phyloP scores from a whole-genome alignment of 2,329 filamentous ascomycete genomes.

The Chaetomium globosum region DNA sequence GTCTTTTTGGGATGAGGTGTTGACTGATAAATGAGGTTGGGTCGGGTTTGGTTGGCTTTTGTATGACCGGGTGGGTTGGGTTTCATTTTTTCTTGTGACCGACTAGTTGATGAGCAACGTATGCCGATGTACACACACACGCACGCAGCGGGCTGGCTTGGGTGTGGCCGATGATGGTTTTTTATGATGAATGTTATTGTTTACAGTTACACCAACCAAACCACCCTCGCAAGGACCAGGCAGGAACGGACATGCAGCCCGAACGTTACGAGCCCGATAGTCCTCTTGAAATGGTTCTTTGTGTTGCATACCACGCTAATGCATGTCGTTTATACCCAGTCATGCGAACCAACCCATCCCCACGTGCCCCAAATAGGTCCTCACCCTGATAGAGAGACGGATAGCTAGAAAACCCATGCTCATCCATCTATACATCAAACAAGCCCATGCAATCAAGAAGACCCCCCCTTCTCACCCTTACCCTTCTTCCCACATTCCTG shows the following conservation, averaged over 20 bases:
- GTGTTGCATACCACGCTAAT: neutral
- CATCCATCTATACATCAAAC: no score
- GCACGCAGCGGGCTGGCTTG: neutral
- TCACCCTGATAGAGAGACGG: neutral
- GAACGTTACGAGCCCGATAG: no score
- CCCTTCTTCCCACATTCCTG: neutral
- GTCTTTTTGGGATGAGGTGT: neutral
- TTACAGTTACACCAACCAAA: neutral
- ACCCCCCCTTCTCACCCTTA: conserved; percentile 1
- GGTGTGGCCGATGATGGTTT: conserved; percentile 2
- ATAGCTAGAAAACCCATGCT: neutral
- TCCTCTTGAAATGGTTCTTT: neutral
- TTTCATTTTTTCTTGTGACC: neutral
- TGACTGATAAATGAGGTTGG: neutral
- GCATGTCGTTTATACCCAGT: neutral
- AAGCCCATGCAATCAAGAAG: no score
- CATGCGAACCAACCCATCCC: no score
- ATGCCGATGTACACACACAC: neutral
- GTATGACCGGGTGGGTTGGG: conserved; percentile 1
- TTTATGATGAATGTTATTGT: conserved; percentile 15
- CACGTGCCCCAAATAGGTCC: neutral
- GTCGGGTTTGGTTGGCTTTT: neutral
- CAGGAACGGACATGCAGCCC: neutral
- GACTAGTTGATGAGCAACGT: conserved; percentile 8
- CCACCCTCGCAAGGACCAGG: neutral